Conservation (phyloP, 164 flowering plant species). For the Sextonia rubra region DNA sequence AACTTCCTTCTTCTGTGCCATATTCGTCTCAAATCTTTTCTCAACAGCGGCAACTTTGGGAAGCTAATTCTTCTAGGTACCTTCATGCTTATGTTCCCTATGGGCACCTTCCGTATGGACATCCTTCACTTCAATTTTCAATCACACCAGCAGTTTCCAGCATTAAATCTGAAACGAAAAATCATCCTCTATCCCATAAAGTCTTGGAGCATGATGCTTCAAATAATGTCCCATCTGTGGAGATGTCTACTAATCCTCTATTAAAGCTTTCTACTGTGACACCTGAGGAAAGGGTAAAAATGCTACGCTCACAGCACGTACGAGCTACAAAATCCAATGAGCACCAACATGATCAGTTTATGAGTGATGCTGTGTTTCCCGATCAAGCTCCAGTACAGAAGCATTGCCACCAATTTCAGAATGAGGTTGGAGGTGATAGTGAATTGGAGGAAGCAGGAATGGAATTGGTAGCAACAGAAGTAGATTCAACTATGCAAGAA, state of each 20-base stretch:
- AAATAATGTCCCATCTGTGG: slow-evolving; percentile 25
- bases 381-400: slow-evolving; percentile 12
- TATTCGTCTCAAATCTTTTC: not conserved
- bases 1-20: not conserved
- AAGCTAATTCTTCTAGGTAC: slow-evolving; percentile 27
- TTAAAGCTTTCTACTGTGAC: slow-evolving; percentile 17
- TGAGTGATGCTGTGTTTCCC: slow-evolving; percentile 13
- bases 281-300: slow-evolving; percentile 26
- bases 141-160: slow-evolving; percentile 18
- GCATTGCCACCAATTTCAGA: slow-evolving; percentile 18
- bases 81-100: slow-evolving; percentile 20
- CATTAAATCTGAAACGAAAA: slow-evolving; percentile 31
- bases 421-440: slow-evolving; percentile 38
- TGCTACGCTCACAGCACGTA: slow-evolving; percentile 11
- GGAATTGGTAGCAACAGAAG: slow-evolving; percentile 26
- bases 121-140: slow-evolving; percentile 30
- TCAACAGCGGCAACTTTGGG: slow-evolving; percentile 4
- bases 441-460: slow-evolving; percentile 26
- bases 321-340: slow-evolving; percentile 18
- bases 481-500: slow-evolving; percentile 48
- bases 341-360: slow-evolving; percentile 13
- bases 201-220: slow-evolving; percentile 40
- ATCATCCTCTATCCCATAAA: slow-evolving; percentile 22
- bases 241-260: slow-evolving; percentile 28
- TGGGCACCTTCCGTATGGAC: slow-evolving; percentile 23